Evolutionary conservation across 768 basidiomycete genomes (phyloP), one percentile per base, ranked within the genome.

Genomic region (Amanita inopinata): DNA sequence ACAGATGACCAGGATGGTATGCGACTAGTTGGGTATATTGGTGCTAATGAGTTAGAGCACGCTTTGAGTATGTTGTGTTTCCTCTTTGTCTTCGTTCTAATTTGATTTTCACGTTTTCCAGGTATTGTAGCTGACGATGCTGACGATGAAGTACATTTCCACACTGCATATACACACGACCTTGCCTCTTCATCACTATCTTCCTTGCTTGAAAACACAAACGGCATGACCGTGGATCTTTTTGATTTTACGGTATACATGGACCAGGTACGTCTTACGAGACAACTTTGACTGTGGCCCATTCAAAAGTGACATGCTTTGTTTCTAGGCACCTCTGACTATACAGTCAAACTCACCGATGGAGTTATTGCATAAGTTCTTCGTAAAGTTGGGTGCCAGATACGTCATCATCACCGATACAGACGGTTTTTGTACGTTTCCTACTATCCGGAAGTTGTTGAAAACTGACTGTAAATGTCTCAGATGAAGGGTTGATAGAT

Each of bases 321-420:
- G 38, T 6, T 20, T 14, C 17, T 22, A 91, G 84, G 91, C 94
- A 1, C 96, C 96, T 0, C 66, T 97, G 43, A 86, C 82, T 0
- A 75, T 97, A 28, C 79, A 80, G 45, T 76, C 75, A 1, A 81
- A 92, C 53, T 83, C 89, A 1, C 89, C 96, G 0, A 69, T 98
- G 57, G 89, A 96, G 60, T 74, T 97, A 37, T 71, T 97, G 0
- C 94, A 97, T 55, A 89, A 89, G 56, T 77, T 94, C 56, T 98
- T 98, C 53, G 82, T 80, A 46, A 97, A 97, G 59, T 75, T 98
- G 14, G 96, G 96, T 0, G 87, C 90, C 8, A 74, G 89, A 50
- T 92, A 94, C 53, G 76, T 98, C 15, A 69, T 97, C 19, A 78
- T 96, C 4, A 82, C 76, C 1, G 87, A 96, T 56, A 63, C 73